Percentiles rank a stretch among this genome's conserved stretches.
Conservation (phyloP, 2,329 filamentous ascomycete species). For the Huntiella abstrusa region DNA sequence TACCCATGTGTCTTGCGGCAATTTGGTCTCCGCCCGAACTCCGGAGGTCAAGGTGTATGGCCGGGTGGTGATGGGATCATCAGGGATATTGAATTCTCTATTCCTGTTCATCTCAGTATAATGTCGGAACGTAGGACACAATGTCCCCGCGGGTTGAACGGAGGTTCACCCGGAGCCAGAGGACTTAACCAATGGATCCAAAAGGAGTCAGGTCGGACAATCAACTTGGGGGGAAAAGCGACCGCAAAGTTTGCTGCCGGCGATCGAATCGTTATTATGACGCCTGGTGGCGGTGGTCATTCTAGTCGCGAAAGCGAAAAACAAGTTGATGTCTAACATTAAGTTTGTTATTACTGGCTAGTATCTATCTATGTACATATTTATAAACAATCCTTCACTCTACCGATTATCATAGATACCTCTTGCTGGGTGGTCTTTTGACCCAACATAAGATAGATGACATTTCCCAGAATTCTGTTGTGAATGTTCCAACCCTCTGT, state of each 20-base stretch:
- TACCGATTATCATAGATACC: not conserved
- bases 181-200: constrained; percentile 81
- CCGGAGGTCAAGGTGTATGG: constrained; percentile 46
- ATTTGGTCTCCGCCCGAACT: constrained; percentile 45
- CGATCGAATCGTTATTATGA: constrained; percentile 59
- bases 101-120: constrained; percentile 59
- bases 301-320: not conserved
- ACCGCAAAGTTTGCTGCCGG: constrained; percentile 58
- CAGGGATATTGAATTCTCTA: constrained; percentile 61
- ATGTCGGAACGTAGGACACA: constrained; percentile 62
- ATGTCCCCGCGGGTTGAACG: constrained; percentile 51
- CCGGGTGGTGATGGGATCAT: constrained; percentile 56
- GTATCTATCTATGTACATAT: not conserved
- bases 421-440: constrained; percentile 22
- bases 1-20: constrained; percentile 58
- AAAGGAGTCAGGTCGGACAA: constrained; percentile 44
- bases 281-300: constrained; percentile 54
- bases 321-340: no score
- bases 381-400: not conserved
- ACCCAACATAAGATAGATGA: constrained; percentile 38
- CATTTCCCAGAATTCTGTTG: constrained; percentile 35
- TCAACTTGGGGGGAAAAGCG: constrained; percentile 66
- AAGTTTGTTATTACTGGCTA: not conserved
- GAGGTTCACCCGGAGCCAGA: constrained; percentile 59
- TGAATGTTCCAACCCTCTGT: constrained; percentile 29